phyloP scores from a whole-genome alignment of 768 basidiomycete species.

The Exidia glandulosa region DNA sequence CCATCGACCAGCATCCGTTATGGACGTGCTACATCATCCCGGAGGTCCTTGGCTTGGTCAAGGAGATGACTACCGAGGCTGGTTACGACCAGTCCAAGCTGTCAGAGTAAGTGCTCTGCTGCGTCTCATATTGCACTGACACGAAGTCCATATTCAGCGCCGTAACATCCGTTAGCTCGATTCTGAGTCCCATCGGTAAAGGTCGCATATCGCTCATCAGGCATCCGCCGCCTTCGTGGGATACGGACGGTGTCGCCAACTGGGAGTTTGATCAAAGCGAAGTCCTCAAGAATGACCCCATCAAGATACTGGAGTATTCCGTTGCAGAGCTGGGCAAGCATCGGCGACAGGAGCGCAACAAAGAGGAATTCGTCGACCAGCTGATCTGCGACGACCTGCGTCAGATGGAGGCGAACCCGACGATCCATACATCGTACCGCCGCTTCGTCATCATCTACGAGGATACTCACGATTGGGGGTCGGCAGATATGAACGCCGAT shows the following conservation, averaged over 20 bases:
- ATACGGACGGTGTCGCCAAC: neutral
- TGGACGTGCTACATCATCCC: neutral
- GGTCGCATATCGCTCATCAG: neutral
- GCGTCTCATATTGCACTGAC: neutral
- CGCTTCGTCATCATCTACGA: neutral
- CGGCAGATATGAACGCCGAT: neutral
- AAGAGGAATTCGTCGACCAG: neutral
- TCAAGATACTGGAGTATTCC: neutral
- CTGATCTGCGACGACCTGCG: constrained; percentile 3
- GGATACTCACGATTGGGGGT: neutral
- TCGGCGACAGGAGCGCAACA: neutral
- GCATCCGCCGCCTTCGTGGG: neutral
- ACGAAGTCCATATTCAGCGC: neutral
- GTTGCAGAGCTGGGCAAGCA: neutral
- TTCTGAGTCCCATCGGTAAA: neutral
- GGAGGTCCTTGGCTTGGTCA: neutral
- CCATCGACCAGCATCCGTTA: neutral
- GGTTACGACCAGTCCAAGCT: neutral
- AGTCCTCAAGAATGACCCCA: neutral
- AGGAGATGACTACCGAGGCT: neutral
- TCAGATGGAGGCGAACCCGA: neutral
- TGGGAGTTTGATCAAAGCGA: neutral
- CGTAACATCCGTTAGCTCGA: neutral
- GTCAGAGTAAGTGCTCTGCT: neutral
- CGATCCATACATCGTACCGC: constrained; percentile 1